Evolutionary conservation across 140 eudicot genomes (phyloP).

Genomic region (Bidens hawaiensis): DNA sequence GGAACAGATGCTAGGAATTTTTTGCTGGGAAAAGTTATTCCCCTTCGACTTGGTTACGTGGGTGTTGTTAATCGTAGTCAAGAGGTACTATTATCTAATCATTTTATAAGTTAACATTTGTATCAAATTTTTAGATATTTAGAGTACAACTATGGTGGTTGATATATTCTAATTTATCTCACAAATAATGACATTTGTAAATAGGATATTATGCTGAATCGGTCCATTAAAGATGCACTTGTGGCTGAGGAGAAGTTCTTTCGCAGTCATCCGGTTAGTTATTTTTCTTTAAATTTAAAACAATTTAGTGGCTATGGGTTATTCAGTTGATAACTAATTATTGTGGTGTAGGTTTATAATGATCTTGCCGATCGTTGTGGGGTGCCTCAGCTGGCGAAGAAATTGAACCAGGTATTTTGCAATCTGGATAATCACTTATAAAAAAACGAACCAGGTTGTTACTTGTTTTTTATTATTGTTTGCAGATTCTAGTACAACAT

Average conservation of each 20-base stretch:
- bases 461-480: neutral
- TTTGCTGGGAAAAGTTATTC: conserved; percentile 87
- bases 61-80: conserved; percentile 99
- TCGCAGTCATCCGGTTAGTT: conserved; percentile 73
- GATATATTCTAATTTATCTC: conserved; percentile 5
- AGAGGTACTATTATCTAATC: conserved; percentile 53
- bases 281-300: neutral
- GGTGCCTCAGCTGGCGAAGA: conserved; percentile 91
- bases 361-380: conserved; percentile 97
- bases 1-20: conserved; percentile 97
- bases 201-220: conserved; percentile 74
- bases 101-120: neutral
- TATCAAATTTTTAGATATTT: neutral
- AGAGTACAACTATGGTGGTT: neutral
- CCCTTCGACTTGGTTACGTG: conserved; percentile 83
- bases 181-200: neutral
- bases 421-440: neutral
- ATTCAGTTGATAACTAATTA: conserved; percentile 6
- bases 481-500: conserved; percentile 88
- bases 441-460: no score
- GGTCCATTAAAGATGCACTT: conserved; percentile 91
- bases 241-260: conserved; percentile 96
- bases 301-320: neutral
- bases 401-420: conserved; percentile 76
- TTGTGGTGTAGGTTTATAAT: conserved; percentile 57